phyloP scores from a whole-genome alignment of 495 filamentous ascomycete genomes.

The Penicillium macrosclerotiorum region DNA sequence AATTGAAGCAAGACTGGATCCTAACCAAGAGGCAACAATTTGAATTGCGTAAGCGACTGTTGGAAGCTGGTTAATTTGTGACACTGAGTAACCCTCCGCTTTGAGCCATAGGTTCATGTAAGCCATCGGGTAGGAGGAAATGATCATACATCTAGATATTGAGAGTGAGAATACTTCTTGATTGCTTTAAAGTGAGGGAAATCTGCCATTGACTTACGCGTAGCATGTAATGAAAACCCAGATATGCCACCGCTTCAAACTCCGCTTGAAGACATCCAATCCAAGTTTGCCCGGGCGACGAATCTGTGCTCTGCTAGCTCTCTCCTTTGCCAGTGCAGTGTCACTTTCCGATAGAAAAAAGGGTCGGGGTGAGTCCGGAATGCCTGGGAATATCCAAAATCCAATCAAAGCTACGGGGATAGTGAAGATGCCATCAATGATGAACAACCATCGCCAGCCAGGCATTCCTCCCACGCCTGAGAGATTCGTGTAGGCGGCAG shows the following conservation, averaged over 20 bases:
- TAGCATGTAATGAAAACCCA: slow-evolving; percentile 47
- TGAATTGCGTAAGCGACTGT: slow-evolving; percentile 42
- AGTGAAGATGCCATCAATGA: slow-evolving; percentile 51
- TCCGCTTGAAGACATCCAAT: slow-evolving; percentile 42
- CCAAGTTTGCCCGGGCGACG: slow-evolving; percentile 34
- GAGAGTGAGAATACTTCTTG: neutral
- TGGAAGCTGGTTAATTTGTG: slow-evolving; percentile 46
- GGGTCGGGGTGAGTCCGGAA: slow-evolving; percentile 42
- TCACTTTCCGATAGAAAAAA: slow-evolving; percentile 41
- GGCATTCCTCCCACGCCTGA: slow-evolving; percentile 45
- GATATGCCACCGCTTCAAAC: slow-evolving; percentile 45
- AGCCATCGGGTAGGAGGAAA: slow-evolving; percentile 32
- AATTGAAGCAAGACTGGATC: slow-evolving; percentile 43
- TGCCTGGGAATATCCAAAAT: slow-evolving; percentile 46
- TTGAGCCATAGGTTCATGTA: slow-evolving; percentile 52
- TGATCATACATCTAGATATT: slow-evolving; percentile 47
- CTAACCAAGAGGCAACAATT: slow-evolving; percentile 46
- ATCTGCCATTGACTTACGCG: too few relatives aligned
- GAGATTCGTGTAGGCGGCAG: slow-evolving; percentile 46
- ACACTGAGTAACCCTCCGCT: slow-evolving; percentile 43
- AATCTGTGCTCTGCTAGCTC: slow-evolving; percentile 25
- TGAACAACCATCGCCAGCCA: slow-evolving; percentile 50
- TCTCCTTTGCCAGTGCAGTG: slow-evolving; percentile 36
- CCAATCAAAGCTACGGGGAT: slow-evolving; percentile 46
- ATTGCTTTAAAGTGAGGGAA: too few relatives aligned